Base-by-base conservation (phyloP, 345 rosid species). In the Eucalyptus cloeziana region DNA sequence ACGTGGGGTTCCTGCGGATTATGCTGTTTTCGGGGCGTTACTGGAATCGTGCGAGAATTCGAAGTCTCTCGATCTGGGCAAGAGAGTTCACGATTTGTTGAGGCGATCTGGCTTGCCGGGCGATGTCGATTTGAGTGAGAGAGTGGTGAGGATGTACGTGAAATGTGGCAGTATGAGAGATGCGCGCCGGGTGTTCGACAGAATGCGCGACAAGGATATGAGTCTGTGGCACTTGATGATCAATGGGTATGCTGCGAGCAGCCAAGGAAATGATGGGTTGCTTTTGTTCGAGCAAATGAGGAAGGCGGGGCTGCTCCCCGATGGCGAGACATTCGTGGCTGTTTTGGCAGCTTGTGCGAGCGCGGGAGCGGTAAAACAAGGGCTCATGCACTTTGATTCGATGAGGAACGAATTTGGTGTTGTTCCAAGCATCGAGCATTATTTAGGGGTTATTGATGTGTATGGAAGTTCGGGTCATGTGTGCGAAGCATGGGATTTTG, bases 141-240 rank as follows among this genome's bases (percentile, higher is more conserved):
- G 81, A 85, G 86, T 93, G 88, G 90, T 95, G 25, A 86, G 54
- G 27, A 81, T 92, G 91, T 94, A 90, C 24, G 89, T 58, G 13
- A 90, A 87, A 85, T 92, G 93, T n/a, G 91, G 92, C 52, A 92
- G 91, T 56, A 52, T 91, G 81, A 91, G 89, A 49, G 92, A 90
- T 85, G 95, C 94, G 4, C 95, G 95, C 87, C 86, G 87, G 92
- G 89, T 92, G 94, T 94, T 95, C 67, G 97, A 94, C 88, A 92
- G 89, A 94, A 92, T 95, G 95, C 93, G 52, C n/a, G 90, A 91
- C 4, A 91, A 91, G 64, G 90, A 91, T 88, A 40, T 91, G 89
- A 47, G 88, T 85, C 91, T 92, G 43, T 94, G 94, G 95, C 88
- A 91, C 86, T 85, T 92, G 90, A 88, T 95, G 93, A 90, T 95